Conservation (phyloP, 2,329 filamentous ascomycete genomes). For the Sarocladium brachiariae region DNA sequence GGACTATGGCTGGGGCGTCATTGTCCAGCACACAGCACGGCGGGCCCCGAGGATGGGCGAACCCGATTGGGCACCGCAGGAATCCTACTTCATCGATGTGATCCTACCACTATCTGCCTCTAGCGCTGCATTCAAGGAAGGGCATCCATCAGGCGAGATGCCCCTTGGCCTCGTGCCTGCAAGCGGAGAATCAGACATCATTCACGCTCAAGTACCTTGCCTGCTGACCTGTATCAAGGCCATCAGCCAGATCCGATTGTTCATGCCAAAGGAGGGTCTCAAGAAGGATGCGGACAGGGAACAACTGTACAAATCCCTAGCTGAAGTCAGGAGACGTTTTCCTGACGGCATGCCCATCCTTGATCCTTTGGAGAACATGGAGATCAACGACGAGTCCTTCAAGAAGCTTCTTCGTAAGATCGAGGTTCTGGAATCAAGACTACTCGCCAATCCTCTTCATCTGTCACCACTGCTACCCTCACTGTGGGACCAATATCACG, state of each 20-base stretch:
- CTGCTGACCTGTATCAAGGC: conserved; percentile 78
- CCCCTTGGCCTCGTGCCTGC: conserved; percentile 50
- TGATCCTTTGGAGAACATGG: conserved; percentile 95
- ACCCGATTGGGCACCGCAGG: conserved; percentile 64
- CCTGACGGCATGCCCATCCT: conserved; percentile 84
- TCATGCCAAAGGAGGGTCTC: conserved; percentile 68
- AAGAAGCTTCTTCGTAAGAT: conserved; percentile 94
- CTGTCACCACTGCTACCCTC: conserved; percentile 77
- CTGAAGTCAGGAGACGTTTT: conserved; percentile 80
- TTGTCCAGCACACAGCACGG: conserved; percentile 66
- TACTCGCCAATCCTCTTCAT: conserved; percentile 85
- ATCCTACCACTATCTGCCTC: conserved; percentile 55
- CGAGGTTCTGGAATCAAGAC: conserved; percentile 85
- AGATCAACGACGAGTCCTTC: conserved; percentile 85
- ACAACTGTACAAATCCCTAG: conserved; percentile 61
- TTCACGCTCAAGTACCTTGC: conserved; percentile 57
- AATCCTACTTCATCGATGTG: conserved; percentile 78
- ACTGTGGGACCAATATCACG: conserved; percentile 80
- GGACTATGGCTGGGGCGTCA: conserved; percentile 92
- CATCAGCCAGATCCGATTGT: conserved; percentile 77
- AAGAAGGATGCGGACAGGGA: conserved; percentile 58
- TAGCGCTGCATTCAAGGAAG: conserved; percentile 37
- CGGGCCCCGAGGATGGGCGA: conserved; percentile 59
- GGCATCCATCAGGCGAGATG: conserved; percentile 36
- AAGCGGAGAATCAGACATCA: conserved; percentile 21